These are phyloP conservation scores for Paramyrothecium sp. DNA, from an alignment of 2,329 filamentous ascomycete species.

Conservation along the genomic window DNA sequence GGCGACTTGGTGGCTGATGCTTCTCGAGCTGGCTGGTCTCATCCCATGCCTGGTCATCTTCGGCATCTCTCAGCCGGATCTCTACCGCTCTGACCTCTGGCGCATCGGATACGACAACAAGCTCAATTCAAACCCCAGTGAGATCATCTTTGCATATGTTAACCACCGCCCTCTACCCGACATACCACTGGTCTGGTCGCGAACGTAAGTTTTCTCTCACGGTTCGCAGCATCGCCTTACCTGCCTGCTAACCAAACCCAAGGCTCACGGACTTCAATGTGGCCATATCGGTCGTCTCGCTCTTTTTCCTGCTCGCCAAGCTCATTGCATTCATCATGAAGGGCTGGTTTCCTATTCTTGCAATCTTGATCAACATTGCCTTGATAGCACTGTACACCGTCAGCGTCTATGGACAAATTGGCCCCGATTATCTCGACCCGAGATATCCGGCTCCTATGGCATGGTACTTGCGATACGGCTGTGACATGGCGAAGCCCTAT, in stretches of 20 bases:
- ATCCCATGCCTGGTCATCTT: slow-evolving; percentile 68
- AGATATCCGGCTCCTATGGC: slow-evolving; percentile 59
- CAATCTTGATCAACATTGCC: slow-evolving; percentile 53
- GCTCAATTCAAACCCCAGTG: slow-evolving; percentile 72
- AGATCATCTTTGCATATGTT: slow-evolving; percentile 70
- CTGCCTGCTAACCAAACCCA: background rate
- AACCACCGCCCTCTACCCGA: slow-evolving; percentile 64
- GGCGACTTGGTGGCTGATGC: slow-evolving; percentile 62
- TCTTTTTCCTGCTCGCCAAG: slow-evolving; percentile 74
- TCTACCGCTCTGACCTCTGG: slow-evolving; percentile 73
- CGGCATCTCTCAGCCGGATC: slow-evolving; percentile 70
- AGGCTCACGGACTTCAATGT: slow-evolving; percentile 77
- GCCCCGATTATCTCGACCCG: slow-evolving; percentile 69
- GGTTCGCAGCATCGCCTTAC: no score
- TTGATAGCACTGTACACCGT: slow-evolving; percentile 63
- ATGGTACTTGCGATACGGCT: slow-evolving; percentile 76
- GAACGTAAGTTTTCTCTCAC: slow-evolving; percentile 53
- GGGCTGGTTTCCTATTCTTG: slow-evolving; percentile 66
- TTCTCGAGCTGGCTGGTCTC: slow-evolving; percentile 63
- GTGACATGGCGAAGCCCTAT: slow-evolving; percentile 56
- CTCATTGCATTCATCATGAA: slow-evolving; percentile 68
- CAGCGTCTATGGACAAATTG: slow-evolving; percentile 69
- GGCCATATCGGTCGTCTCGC: slow-evolving; percentile 71
- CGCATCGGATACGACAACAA: slow-evolving; percentile 66
- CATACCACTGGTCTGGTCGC: slow-evolving; percentile 70